Evolutionary conservation across 1,139 yeast species (phyloP), one percentile per base, ranked within the genome.

Genomic region (Nakaseomyces delphensis): DNA sequence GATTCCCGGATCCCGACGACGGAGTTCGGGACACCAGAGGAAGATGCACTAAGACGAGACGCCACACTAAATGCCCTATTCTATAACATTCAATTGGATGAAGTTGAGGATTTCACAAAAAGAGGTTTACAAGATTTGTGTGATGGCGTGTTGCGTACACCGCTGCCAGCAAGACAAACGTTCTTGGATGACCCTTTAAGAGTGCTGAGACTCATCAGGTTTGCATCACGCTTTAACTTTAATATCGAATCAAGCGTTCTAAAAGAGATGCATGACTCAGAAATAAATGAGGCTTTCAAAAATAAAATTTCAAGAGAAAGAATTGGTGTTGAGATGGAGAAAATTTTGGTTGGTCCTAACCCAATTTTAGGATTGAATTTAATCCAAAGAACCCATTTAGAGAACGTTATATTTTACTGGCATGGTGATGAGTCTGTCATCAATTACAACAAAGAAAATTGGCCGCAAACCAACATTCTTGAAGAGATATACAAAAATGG

Each of bases 101-200:
- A 70, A 46, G 79, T 91, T 18, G 99, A 91, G 56, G 99, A 91
- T 63, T 77, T 81, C 49, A 91, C 98, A 0, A 76, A 74, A 0
- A 58, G 60, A 18, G 99, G 99, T 0, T 56, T 89, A 11, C 60
- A 70, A 10, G 99, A 91, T 60, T 68, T 91, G 48, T 53, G 69
- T 39, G 53, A 66, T 31, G 95, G 96, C 0, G 63, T 86, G 1
- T 68, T 91, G 48, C 69, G 96, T 47, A 91, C 98, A 1, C 99
- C 99, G 0, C 68, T 91, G 43, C 79, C 76, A 13, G 95, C 98
- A 2, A 62, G 71, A 38, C 77, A 82, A 55, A 91, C 99, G 0
- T 91, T 91, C 56, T 61, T 80, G 42, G 98, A 91, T 59, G 99
- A 91, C 60, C 99, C 99, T 0, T 69, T 91, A 47, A 71, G 98